These are phyloP conservation scores for Bertia moriformis DNA, from an alignment of 2,329 filamentous ascomycete species.

Conservation along the genomic window DNA sequence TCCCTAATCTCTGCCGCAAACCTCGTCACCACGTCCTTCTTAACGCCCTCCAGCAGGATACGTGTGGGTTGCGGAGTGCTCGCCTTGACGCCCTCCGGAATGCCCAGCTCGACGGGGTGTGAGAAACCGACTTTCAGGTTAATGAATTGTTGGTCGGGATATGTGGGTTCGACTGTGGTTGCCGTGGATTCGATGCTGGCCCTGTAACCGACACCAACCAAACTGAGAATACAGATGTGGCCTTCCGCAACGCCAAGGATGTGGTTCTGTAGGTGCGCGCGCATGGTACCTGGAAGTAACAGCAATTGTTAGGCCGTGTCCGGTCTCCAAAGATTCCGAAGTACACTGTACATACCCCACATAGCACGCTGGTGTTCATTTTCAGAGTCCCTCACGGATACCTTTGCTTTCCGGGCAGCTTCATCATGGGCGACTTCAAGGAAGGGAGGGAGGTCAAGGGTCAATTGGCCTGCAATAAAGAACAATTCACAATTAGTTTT, in stretches of 20 bases:
- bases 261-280: constrained; percentile 48
- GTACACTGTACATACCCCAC: constrained; percentile 35
- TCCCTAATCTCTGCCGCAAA: constrained; percentile 49
- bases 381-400: constrained; percentile 33
- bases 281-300: constrained; percentile 34
- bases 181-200: constrained; percentile 43
- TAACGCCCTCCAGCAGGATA: constrained; percentile 42
- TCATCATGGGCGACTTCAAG: constrained; percentile 35
- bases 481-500: neutral
- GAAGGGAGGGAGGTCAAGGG: constrained; percentile 39
- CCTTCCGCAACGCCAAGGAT: constrained; percentile 52
- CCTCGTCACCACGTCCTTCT: constrained; percentile 48
- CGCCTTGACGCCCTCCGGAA: constrained; percentile 45
- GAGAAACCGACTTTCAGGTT: constrained; percentile 53
- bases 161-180: constrained; percentile 36
- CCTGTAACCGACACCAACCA: constrained; percentile 53
- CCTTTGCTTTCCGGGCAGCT: constrained; percentile 27
- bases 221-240: constrained; percentile 47
- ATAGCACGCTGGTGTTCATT: constrained; percentile 45
- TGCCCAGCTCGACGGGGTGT: constrained; percentile 47
- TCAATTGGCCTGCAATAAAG: constrained; percentile 31
- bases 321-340: neutral
- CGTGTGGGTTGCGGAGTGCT: constrained; percentile 52
- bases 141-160: constrained; percentile 46
- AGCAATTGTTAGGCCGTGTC: constrained; percentile 8